These are phyloP conservation scores for Annona cherimola DNA, from an alignment of 164 flowering plant genomes.

Conservation along the genomic window DNA sequence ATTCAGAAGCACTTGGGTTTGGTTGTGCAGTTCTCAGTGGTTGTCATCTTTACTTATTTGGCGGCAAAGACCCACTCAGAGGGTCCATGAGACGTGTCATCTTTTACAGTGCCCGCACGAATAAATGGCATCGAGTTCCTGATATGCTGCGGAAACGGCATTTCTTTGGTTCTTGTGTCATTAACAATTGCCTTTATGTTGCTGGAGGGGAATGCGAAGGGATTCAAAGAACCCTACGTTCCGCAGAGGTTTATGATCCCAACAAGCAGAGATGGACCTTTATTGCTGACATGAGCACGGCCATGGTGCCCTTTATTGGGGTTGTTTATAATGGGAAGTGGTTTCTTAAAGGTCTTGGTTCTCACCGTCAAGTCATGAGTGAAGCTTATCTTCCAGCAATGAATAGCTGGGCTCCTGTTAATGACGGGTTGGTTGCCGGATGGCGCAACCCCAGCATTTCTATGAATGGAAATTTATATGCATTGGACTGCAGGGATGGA, in stretches of 20 bases:
- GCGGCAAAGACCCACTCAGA: conserved; percentile 81
- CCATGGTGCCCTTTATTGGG: conserved; percentile 94
- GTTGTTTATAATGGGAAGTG: conserved; percentile 79
- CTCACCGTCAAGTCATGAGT: conserved; percentile 80
- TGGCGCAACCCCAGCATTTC: conserved; percentile 95
- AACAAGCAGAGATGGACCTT: conserved; percentile 78
- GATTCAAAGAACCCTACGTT: conserved; percentile 72
- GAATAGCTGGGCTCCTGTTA: conserved; percentile 56
- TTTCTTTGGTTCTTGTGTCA: conserved; percentile 86
- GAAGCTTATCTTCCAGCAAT: conserved; percentile 81
- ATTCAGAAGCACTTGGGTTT: conserved; percentile 82
- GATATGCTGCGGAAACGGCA: conserved; percentile 91
- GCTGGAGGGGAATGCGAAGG: conserved; percentile 99
- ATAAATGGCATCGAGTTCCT: conserved; percentile 93
- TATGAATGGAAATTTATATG: conserved; percentile 73
- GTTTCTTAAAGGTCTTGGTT: conserved; percentile 84
- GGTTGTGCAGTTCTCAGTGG: conserved; percentile 96
- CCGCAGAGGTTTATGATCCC: conserved; percentile 93
- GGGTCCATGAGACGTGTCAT: conserved; percentile 91
- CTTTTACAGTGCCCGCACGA: conserved; percentile 83
- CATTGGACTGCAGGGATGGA: conserved; percentile 85
- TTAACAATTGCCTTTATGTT: conserved; percentile 86
- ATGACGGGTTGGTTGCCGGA: conserved; percentile 78
- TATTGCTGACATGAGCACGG: conserved; percentile 85
- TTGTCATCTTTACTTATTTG: conserved; percentile 81